phyloP scores from a whole-genome alignment of 2,329 filamentous ascomycete species.

The Penicillium sp. region DNA sequence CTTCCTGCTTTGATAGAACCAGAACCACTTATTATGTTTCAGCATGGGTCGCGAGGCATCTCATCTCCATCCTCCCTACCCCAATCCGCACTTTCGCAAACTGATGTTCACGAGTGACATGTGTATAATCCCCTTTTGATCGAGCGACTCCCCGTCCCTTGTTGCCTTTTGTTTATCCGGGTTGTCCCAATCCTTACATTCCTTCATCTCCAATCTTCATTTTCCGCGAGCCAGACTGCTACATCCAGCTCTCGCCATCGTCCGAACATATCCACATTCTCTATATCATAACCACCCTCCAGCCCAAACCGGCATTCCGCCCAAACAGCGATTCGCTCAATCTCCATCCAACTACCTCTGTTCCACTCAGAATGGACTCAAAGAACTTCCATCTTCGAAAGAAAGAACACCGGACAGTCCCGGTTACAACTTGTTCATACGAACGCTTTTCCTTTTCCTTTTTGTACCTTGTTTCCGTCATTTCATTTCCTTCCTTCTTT shows the following conservation, averaged over 20 bases:
- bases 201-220: not conserved
- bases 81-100: conserved; percentile 9
- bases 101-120: conserved; percentile 39
- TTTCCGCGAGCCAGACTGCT: conserved; percentile 1
- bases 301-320: conserved; percentile 7
- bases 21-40: conserved; percentile 17
- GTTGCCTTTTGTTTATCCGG: not conserved
- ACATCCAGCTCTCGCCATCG: conserved; percentile 4
- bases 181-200: conserved; percentile 1
- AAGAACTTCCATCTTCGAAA: not conserved
- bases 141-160: conserved; percentile 18
- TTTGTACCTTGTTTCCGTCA: conserved; percentile 2
- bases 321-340: not conserved
- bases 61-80: conserved; percentile 9
- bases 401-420: not conserved
- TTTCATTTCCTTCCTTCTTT: no score
- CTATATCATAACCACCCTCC: conserved; percentile 11
- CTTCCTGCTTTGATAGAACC: conserved; percentile 19
- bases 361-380: conserved; percentile 2
- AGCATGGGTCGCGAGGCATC: conserved; percentile 20
- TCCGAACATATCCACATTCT: conserved; percentile 13
- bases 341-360: conserved; percentile 1
- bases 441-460: conserved; percentile 2
- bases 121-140: conserved; percentile 26
- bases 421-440: conserved; percentile 2